Evolutionary conservation across 495 filamentous ascomycete species (phyloP), one percentile per base, ranked within the genome.

Genomic region (Parathielavia hyrcaniae): DNA sequence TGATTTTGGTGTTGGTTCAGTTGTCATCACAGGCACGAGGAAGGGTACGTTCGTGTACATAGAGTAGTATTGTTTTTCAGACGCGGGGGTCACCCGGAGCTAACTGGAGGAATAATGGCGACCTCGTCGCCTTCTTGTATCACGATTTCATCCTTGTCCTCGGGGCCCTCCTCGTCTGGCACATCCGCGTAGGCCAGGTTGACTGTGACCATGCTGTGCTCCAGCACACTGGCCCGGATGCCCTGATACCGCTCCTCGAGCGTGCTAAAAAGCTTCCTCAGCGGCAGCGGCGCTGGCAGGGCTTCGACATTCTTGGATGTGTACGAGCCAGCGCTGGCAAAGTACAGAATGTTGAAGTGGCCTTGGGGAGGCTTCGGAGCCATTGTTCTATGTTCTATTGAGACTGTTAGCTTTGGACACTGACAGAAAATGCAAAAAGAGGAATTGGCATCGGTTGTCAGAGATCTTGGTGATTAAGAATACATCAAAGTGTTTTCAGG

Each of bases 91-190:
- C 68, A 79, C 36, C 89, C 89, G 39, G 87, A 88, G 77, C 93
- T 97, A 50, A 97, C 93, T n/a, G 93, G 93, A 34, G 93, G 93
- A 60, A 98, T 97, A 46, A 98, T 86, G 12, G 87, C 95, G 46
- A 97, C 90, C 72, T 98, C 93, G 63, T 93, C 88, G 17, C 90
- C 91, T 20, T 78, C 81, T 55, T 85, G 66, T 58, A 98, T 89
- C 44, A 85, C 69, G 7, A 71, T 64, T 36, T 69, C 66, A 0
- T 69, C 65, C 0, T 65, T 66, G 1, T 68, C 71, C 2, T 69
- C 67, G 10, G 8, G 68, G 68, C 20, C 69, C 32, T 71, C 73
- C 26, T 72, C 71, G 6, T 72, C 71, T 5, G 73, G 66, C 26
- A 92, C 57, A 71, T 98, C 90, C 36, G 95, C 84, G 73, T 97